Percentiles rank a stretch among this genome's conserved stretches.
These are phyloP conservation scores for Ustilago nuda DNA, from an alignment of 1,284 basidiomycete genomes.

Conservation along the genomic window DNA sequence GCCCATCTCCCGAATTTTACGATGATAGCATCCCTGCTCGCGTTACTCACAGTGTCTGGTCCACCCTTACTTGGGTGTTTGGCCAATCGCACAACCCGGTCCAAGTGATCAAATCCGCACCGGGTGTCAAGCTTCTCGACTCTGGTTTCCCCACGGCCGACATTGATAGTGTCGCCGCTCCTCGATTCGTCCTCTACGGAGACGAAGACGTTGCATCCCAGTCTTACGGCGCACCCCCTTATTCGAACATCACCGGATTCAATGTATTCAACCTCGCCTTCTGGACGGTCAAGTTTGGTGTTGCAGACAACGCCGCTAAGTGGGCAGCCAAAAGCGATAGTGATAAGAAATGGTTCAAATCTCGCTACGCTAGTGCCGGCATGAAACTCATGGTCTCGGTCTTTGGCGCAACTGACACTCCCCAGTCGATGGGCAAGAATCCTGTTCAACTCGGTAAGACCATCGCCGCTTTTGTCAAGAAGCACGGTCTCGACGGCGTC, in stretches of 20 bases:
- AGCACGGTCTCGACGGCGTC: constrained; percentile 74
- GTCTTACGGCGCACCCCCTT: constrained; percentile 47
- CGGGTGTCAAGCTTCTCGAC: constrained; percentile 39
- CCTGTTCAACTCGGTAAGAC: constrained; percentile 34
- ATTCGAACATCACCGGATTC: constrained; percentile 54
- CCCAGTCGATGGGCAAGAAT: constrained; percentile 69
- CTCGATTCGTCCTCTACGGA: constrained; percentile 50
- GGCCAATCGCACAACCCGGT: constrained; percentile 26
- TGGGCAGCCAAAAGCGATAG: constrained; percentile 45
- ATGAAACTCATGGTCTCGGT: constrained; percentile 68
- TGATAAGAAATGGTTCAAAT: constrained; percentile 62
- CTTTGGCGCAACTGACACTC: constrained; percentile 73
- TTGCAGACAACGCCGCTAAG: constrained; percentile 67
- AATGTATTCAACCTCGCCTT: constrained; percentile 72
- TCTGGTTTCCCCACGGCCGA: constrained; percentile 48
- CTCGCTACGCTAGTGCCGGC: constrained; percentile 70
- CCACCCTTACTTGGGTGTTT: constrained; percentile 29
- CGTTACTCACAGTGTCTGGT: constrained; percentile 35
- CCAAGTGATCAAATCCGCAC: constrained; percentile 29
- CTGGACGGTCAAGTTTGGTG: constrained; percentile 69
- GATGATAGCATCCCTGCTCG: constrained; percentile 50
- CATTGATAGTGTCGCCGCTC: constrained; percentile 35
- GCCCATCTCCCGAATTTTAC: constrained; percentile 34
- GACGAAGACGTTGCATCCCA: constrained; percentile 38
- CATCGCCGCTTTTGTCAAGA: constrained; percentile 70